Evolutionary conservation across 345 rosid species (phyloP), one percentile per base, ranked within the genome.

Genomic region (Gossypium sturtianum): DNA sequence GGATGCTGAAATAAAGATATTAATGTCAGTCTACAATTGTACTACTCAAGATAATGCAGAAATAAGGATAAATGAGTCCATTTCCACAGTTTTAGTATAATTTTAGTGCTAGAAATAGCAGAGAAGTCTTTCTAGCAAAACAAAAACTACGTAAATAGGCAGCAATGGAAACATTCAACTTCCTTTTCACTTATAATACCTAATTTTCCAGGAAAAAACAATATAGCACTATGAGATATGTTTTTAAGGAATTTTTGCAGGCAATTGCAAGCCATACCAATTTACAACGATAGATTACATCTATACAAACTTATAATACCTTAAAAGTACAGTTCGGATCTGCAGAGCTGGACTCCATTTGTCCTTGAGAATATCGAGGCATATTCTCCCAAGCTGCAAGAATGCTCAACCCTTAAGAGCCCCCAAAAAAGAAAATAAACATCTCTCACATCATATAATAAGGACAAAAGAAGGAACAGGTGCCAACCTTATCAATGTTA

Each of bases 341-440:
- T 95, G 99, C 45, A 95, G 89, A 77, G 99, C 99, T 54, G 99
- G 99, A 81, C 99, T 95, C 99, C 99, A 95, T 76, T 95, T 95
- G 85, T 95, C 99, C 72, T 95, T 95, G 84, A 95, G 85, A 80
- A 95, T 95, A 83, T 95, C 99, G 13, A 95, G 98, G 89, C 99
- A 95, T 69, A 95, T 95, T 76, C 99, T 85, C 80, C 99, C 99
- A 77, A 95, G 98, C 98, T 95, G 80, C 66, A 70, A 73, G 51
- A 48, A 69, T 13, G 6, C 65, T n/a, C 13, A 25, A 70, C n/a
- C 64, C 56, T 59, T 65, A 61, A 34, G 41, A 79, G 61, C 20
- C 3, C 38, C 4, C 38, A 1, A 34, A 34, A 34, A 29, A 1
- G 59, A 17, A 65, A 70, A 20, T 4, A 29, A 7, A 0, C 1